phyloP scores from a whole-genome alignment of 306 rosid genomes.

The Vigna mungo region DNA sequence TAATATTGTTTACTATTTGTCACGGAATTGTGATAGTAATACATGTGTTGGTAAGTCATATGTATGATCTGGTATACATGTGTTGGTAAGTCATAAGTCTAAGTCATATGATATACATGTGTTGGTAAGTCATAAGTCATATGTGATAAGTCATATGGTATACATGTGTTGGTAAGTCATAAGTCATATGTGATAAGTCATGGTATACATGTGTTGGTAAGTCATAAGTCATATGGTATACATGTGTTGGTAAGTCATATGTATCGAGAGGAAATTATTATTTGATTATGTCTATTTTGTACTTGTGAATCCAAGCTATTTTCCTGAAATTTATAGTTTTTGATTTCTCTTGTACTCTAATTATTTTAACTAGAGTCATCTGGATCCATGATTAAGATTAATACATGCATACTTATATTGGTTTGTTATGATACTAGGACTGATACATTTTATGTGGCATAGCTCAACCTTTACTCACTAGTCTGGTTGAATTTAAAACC shows the following conservation, averaged over 20 bases:
- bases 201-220: slow-evolving; percentile 7
- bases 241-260: neutral
- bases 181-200: too few relatives aligned
- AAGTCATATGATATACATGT: too few relatives aligned
- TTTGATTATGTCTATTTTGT: slow-evolving; percentile 7
- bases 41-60: neutral
- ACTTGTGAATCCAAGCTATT: neutral
- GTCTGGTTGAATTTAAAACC: slow-evolving; percentile 12
- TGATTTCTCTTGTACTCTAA: slow-evolving; percentile 5
- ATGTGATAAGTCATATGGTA: too few relatives aligned
- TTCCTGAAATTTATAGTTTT: neutral
- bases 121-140: too few relatives aligned
- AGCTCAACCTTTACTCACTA: neutral
- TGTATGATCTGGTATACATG: slow-evolving; percentile 1
- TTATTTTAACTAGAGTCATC: slow-evolving; percentile 5
- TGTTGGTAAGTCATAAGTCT: too few relatives aligned
- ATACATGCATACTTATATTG: neutral
- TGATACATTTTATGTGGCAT: slow-evolving; percentile 7
- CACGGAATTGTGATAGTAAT: slow-evolving; percentile 22
- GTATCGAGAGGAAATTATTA: neutral
- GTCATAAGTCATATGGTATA: slow-evolving; percentile 5
- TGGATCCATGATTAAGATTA: slow-evolving; percentile 28
- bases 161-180: too few relatives aligned
- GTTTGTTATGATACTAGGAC: slow-evolving; percentile 18
- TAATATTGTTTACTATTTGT: neutral